A percentile compares a stretch with the other conserved stretches of the same genome.
phyloP scores from a whole-genome alignment of 2,329 filamentous ascomycete genomes.

The Verticillium longisporum region DNA sequence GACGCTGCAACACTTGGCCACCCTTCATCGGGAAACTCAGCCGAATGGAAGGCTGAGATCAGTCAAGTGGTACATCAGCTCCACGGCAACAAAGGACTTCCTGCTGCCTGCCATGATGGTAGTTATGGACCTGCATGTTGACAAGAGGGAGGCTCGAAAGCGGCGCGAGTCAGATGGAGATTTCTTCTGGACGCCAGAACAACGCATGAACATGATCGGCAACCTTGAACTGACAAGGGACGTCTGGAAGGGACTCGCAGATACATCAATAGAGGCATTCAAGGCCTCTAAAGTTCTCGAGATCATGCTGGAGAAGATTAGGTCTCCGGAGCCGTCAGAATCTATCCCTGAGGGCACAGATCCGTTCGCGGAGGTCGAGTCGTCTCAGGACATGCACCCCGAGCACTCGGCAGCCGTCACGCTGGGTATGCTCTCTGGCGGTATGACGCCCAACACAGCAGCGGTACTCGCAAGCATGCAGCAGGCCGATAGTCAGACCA shows the following conservation, averaged over 20 bases:
- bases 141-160: conserved; percentile 39
- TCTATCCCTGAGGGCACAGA: not conserved
- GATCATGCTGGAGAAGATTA: conserved; percentile 78
- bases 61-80: conserved; percentile 72
- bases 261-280: conserved; percentile 80
- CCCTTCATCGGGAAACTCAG: conserved; percentile 68
- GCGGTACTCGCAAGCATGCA: conserved; percentile 22
- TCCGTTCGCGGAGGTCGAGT: conserved; percentile 13
- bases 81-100: conserved; percentile 78
- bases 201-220: conserved; percentile 68
- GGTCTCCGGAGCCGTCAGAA: conserved; percentile 30
- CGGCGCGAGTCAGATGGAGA: conserved; percentile 34
- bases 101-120: conserved; percentile 80
- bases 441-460: conserved; percentile 22
- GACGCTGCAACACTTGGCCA: conserved; percentile 70
- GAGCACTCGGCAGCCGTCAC: conserved; percentile 34
- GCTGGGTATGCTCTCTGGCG: conserved; percentile 33
- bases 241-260: conserved; percentile 75
- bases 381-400: conserved; percentile 17
- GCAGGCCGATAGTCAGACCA: conserved; percentile 24
- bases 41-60: conserved; percentile 64
- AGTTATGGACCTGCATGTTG: conserved; percentile 73
- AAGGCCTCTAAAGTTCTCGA: conserved; percentile 78
- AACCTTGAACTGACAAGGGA: conserved; percentile 64
- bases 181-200: conserved; percentile 50